Evolutionary conservation across 2,329 filamentous ascomycete genomes (phyloP), one percentile per base, ranked within the genome.

Genomic region (Raffaelea arxii): DNA sequence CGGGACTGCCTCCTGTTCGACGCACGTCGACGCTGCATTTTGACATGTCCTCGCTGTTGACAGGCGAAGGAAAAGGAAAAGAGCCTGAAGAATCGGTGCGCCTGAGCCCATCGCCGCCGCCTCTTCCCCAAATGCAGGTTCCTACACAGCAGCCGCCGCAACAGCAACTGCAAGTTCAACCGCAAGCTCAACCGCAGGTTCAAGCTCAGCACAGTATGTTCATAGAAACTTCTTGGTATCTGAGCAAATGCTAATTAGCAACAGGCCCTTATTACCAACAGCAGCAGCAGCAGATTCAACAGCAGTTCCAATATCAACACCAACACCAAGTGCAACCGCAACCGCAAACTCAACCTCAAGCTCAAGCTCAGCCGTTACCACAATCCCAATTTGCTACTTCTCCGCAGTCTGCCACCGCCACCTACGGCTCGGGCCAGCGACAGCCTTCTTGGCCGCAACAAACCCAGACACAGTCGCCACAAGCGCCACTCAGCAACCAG

Each of bases 1-100:
- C 72, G 21, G 74, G 74, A 1, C 59, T 82, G 32, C 78, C 78
- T 3, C 75, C 75, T 2, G 78, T 82, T 48, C 69, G 75, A 40
- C 68, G 75, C 25, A 70, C 68, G 14, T 80, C 78, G 16, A 75
- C 74, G 4, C 46, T 53, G 19, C 46, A 45, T 23, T 76, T 82
- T 58, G 72, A 71, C 37, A 14, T 49, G 14, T 55, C 69, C 25
- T 58, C 56, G 18, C 53, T 73, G 18, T 53, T 73, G 46, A 59
- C 59, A 30, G 46, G 35, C 42, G 46, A 47, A 4, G 45, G 27
- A 21, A 65, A 62, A 47, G 49, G 38, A 16, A 65, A 62, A 47
- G 9, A 6, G 19, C 30, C 25, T 9, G 48, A 43, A 14, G 23
- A 51, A 22, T 53, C 48, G 32, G 49, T 54, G 24, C 47, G 21